Evolutionary conservation across 2,329 filamentous ascomycete species (phyloP).

Genomic region (Colletotrichum sp.): DNA sequence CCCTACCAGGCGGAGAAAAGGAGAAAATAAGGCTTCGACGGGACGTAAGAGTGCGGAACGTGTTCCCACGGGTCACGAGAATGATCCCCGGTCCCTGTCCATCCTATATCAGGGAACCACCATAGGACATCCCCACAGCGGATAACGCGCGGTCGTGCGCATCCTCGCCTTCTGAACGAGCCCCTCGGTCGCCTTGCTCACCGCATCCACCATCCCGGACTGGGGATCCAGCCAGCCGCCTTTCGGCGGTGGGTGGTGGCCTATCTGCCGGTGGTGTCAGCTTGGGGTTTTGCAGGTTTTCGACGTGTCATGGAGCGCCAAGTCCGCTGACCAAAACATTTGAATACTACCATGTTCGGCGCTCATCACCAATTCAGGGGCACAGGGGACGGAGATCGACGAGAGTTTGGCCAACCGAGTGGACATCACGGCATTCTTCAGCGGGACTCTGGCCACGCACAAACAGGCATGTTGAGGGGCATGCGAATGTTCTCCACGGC

Average conservation of each 20-base stretch:
- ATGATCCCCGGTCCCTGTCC: constrained; percentile 5
- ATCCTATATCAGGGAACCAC: neutral
- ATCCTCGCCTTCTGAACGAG: neutral
- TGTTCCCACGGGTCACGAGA: constrained; percentile 1
- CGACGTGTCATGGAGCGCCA: constrained; percentile 1
- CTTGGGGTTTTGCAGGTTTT: neutral
- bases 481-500: neutral
- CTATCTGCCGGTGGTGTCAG: neutral
- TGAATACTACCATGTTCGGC: neutral
- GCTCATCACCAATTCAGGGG: neutral
- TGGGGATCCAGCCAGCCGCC: neutral
- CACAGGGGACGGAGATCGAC: neutral
- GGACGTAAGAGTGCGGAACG: neutral
- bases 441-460: neutral
- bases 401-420: neutral
- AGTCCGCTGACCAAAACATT: neutral
- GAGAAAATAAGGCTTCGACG: neutral
- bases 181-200: neutral
- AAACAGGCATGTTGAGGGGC: neutral
- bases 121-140: neutral
- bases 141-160: neutral
- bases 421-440: neutral
- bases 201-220: constrained; percentile 4
- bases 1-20: neutral
- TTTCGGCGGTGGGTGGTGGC: neutral